Base-by-base conservation (phyloP, 1,284 basidiomycete genomes). In the Ganoderma multipileum region DNA sequence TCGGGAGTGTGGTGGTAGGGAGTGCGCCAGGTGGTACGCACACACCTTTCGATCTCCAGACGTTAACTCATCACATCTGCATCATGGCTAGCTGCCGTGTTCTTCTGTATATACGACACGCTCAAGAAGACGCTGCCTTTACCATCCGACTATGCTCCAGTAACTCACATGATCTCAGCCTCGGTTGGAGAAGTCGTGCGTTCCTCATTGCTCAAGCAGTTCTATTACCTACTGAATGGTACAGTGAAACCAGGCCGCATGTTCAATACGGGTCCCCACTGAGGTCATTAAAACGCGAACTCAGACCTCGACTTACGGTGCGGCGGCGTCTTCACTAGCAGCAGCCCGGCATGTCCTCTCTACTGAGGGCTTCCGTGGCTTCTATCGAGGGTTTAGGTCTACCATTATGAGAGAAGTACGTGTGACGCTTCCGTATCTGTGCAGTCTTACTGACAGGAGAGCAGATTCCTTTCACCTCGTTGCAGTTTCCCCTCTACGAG, bases 401-500 rank as follows among this genome's bases (percentile, higher is more conserved):
- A 95, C 93, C 0, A 86, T 95, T 55, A 90, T 91, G 70, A 83
- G 93, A 75, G 94, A 95, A 83, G 92, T 91, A 67, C 68, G 85
- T 76, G n/a, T 59, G 7, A 55, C 63, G 50, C 30, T 63, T 73
- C 16, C 28, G 11, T 7, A 20, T 26, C n/a, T 39, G 23, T 23
- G 14, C 7, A 16, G 14, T 12, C 3, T 12, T 16, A 41, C 9
- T 58, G 36, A 57, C 67, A n/a, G 60, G 61, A 20, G 7, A 67
- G 33, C 70, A 97, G 95, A 96, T 99, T 52, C 97, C 97, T 0
- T 99, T 99, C 83, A 98, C 97, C 0, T 97, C 96, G 14, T 85
- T 99, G 30, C 98, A 99, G 79, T 99, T 99, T 78, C 98, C 98
- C 0, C 81, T 99, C 30, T 99, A 99, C 77, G 98, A 99, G 82